Base-by-base conservation (phyloP, 306 rosid species). In the Acacia crassicarpa region DNA sequence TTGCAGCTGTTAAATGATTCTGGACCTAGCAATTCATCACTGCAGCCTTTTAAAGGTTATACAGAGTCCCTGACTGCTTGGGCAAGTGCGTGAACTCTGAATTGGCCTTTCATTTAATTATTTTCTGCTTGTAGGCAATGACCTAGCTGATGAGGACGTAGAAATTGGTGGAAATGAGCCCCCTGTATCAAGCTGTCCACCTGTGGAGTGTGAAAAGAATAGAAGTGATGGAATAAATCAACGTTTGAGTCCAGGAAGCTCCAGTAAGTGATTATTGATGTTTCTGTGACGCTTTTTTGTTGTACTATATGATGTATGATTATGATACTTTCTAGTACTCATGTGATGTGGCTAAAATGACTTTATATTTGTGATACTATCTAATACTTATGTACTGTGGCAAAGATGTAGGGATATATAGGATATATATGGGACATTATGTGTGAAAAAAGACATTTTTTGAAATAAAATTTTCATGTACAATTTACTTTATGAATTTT, bases 41-140 rank as follows among this genome's bases (percentile, higher is more conserved):
- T 91, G 89, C 97, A 83, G 80, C 92, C 92, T 65, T 81, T 89
- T 75, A 85, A 88, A 92, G 95, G 97, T 89, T 44, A 78, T 66
- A 35, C 74, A 71, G 70, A 46, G 19, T 45, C 23, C 38, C 44
- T 54, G 54, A 85, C 27, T 83, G 74, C 45, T 49, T 53, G 66
- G 30, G 35, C 56, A 20, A 43, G 56, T 62, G 70, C 23, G 44
- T 8, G 40, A 33, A 25, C 71, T 32, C 19, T 40, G 44, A 30
- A 58, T 71, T 78, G 80, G 63, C 45, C 48, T 54, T 59, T 44
- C 40, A 48, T 78, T 56, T 46, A 41, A 77, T 41, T 23, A 15
- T 65, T 45, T 61, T 87, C 49, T 79, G 44, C 84, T 82, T 83
- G 75, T 77, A 93, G 97, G 88, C 65, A 85, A 82, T 81, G 94